Evolutionary conservation across 2,329 filamentous ascomycete species (phyloP).

Genomic region (Fusarium citri): DNA sequence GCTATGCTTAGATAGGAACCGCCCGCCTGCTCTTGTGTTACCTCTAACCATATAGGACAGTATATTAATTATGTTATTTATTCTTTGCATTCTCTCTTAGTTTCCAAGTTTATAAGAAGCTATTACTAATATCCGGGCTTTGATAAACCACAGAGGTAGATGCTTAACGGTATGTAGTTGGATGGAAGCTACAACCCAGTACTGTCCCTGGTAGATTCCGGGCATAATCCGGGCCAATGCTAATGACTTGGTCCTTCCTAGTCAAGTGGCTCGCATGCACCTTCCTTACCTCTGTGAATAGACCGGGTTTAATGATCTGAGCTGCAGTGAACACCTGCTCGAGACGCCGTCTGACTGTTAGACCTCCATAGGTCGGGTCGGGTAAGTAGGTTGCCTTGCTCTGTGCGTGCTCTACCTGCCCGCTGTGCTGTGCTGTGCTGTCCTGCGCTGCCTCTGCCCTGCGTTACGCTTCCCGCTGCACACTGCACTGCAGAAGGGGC

Average conservation of each 20-base stretch:
- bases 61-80: neutral
- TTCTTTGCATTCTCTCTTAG: neutral
- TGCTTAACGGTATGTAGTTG: neutral
- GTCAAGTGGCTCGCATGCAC: neutral
- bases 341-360: neutral
- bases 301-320: constrained; percentile 5
- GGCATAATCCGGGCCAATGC: neutral
- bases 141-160: neutral
- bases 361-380: neutral
- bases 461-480: neutral
- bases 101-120: neutral
- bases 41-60: neutral
- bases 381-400: neutral
- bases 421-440: neutral
- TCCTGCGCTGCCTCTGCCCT: neutral
- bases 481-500: constrained; percentile 1
- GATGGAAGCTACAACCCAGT: neutral
- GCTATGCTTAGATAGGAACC: constrained; percentile 2
- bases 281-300: neutral
- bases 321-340: neutral
- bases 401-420: neutral
- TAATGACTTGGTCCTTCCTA: neutral
- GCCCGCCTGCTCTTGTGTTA: neutral
- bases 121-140: neutral
- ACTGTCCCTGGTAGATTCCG: neutral